Percentiles rank a stretch among this genome's conserved stretches.
Conservation (phyloP, 305 asterid genomes). For the Stenogyne calaminthoides region DNA sequence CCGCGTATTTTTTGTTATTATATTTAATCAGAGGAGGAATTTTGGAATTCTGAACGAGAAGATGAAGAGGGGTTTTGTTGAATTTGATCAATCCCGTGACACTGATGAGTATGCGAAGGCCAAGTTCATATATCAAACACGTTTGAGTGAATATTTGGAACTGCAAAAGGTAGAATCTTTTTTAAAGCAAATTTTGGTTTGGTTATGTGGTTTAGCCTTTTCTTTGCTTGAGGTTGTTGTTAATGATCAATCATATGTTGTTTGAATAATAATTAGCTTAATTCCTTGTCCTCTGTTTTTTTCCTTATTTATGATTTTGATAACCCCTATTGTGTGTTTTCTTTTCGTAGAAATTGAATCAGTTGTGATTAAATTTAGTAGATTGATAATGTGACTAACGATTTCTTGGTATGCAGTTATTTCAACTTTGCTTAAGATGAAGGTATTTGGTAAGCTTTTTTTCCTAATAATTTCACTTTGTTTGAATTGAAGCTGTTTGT, state of each 20-base stretch:
- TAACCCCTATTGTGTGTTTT: too few species aligned
- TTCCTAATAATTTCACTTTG: too few species aligned
- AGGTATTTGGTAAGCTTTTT: too few species aligned
- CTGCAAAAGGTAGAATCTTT: too few species aligned
- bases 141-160: too few species aligned
- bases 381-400: background rate
- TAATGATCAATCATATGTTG: background rate
- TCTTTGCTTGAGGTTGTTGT: background rate
- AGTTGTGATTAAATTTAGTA: background rate
- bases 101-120: constrained; percentile 32
- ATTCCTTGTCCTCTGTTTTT: background rate
- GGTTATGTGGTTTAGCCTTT: background rate
- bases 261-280: background rate
- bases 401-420: background rate
- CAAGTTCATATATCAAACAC: too few species aligned
- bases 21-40: too few species aligned
- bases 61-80: constrained; percentile 50
- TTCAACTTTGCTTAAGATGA: too few species aligned
- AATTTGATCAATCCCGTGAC: constrained; percentile 30
- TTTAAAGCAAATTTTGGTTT: background rate
- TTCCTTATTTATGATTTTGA: background rate
- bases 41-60: constrained; percentile 29
- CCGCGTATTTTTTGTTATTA: too few species aligned
- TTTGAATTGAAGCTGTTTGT: too few species aligned
- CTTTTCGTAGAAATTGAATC: background rate